Conservation (phyloP, 257 asterid genomes). For the Lycium ferocissimum region DNA sequence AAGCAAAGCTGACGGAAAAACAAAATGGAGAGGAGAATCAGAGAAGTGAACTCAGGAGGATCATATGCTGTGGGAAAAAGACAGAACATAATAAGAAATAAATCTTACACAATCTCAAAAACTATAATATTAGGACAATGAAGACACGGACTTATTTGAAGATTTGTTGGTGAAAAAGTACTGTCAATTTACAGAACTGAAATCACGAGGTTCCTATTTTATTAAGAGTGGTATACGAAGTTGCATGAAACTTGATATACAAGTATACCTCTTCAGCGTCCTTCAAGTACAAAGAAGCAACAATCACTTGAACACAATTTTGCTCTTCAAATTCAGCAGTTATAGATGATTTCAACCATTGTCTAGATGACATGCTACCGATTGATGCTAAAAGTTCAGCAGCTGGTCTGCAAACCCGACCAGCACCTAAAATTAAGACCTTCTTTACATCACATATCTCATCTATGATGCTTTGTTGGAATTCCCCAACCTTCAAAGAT, state of each 20-base stretch:
- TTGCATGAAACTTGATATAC: not conserved
- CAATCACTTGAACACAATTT: slow-evolving; percentile 63
- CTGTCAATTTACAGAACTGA: not conserved
- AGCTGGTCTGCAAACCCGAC: slow-evolving; percentile 97
- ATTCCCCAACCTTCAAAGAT: slow-evolving; percentile 67
- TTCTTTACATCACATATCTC: slow-evolving; percentile 48
- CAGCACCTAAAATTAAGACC: slow-evolving; percentile 94
- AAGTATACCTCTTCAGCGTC: slow-evolving; percentile 90
- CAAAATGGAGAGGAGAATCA: not conserved
- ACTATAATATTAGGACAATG: not conserved
- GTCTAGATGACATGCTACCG: slow-evolving; percentile 53
- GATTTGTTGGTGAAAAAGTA: not conserved
- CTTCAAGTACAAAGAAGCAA: slow-evolving; percentile 87
- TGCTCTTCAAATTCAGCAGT: slow-evolving; percentile 54
- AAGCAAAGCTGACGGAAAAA: not conserved
- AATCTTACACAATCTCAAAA: not conserved
- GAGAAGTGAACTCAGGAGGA: not conserved
- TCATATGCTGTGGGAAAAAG: not conserved
- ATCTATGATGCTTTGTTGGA: slow-evolving; percentile 43
- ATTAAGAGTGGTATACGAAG: not conserved
- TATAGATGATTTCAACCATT: slow-evolving; percentile 53
- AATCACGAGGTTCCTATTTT: not conserved
- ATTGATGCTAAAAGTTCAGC: slow-evolving; percentile 79
- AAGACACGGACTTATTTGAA: not conserved
- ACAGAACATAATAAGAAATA: not conserved